Evolutionary conservation across 2,329 filamentous ascomycete species (phyloP), one percentile per base, ranked within the genome.

Genomic region (Pseudogymnoascus destructans): DNA sequence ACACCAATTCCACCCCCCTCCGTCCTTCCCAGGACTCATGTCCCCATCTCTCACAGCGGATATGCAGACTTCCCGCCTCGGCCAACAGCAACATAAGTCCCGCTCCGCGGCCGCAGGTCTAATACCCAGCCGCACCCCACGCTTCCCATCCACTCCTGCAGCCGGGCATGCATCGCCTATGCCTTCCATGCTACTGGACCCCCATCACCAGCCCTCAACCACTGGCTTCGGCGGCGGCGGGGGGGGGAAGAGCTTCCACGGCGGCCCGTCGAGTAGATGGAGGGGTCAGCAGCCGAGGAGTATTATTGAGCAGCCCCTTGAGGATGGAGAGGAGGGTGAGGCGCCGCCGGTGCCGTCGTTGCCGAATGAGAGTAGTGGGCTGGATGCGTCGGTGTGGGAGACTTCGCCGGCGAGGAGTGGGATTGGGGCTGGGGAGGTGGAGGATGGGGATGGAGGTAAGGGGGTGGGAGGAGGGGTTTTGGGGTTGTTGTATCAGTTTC

Each of bases 171-270:
- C 62, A 21, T 65, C 79, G 3, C 85, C 85, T 3, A 84, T 87
- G 78, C 80, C 82, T 15, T 89, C 86, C 1, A 80, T 87, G 63
- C 75, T 91, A 1, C 74, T 91, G 1, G 87, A 91, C 70, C 82
- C 86, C 2, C 86, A 87, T 66, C 84, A 91, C 61, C 86, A 90
- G 61, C 86, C 86, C 5, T 74, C 76, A 1, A 73, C 73, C 1
- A 74, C 77, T 8, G 73, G 73, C 4, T 68, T 74, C 33, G 72
- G 72, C 1, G 46, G 42, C 42, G 19, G 19, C 17, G 40, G 40
- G 13, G n/a, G 27, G 27, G 71, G 66, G 15, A 74, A 75, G 36
- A 79, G 76, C 56, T 66, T 73, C n/a, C 73, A 79, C 60, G 71
- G 74, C 57, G 71, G 74, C 57, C 40, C 40, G 40, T 69, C 71